Evolutionary conservation across 257 asterid genomes (phyloP), one percentile per base, ranked within the genome.

Genomic region (Solanum appendiculatum): DNA sequence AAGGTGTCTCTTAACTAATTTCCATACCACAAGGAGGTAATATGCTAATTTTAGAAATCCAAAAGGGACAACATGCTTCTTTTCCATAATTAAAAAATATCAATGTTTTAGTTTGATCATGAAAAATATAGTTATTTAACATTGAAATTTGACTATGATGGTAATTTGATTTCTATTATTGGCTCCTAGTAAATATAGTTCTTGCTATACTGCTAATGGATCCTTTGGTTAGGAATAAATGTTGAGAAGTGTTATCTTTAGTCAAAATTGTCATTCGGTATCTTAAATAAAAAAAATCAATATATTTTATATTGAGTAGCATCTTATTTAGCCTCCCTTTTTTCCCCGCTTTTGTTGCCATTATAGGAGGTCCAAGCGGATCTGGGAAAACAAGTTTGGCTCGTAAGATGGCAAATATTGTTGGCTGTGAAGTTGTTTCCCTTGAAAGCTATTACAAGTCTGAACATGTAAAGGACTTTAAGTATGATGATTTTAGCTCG

Each of bases 331-430:
- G 40, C 68, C 4, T 21, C 11, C 44, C 42, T 11, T 20, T 86
- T 56, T 6, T 0, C 82, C 23, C 46, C 60, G 85, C 46, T 84
- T 86, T 81, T 85, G 64, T 87, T 85, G 86, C 81, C 90, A 21
- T 82, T 88, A 72, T 90, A 97, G 99, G 99, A 88, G 99, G 99
- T 86, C 99, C 99, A 46, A 96, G 99, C 91, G 99, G 99, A 90
- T 97, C 99, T 21, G 99, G 99, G 64, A 97, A 97, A 89, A 97
- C 99, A 44, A 97, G 99, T 92, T 94, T 97, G 93, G 99, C 99
- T 87, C 99, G 93, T 89, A 97, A 96, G 92, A 95, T 97, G 99
- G 99, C 99, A 64, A 97, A 96, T 87, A 97, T 97, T 70, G 97
- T 97, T 89, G 99, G 99, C 82, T 97, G 99, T 89, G 99, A 97